Percentiles rank a stretch among this genome's conserved stretches.
Evolutionary conservation across 2,329 filamentous ascomycete species (phyloP).

Genomic region (Aspergillus sp.): DNA sequence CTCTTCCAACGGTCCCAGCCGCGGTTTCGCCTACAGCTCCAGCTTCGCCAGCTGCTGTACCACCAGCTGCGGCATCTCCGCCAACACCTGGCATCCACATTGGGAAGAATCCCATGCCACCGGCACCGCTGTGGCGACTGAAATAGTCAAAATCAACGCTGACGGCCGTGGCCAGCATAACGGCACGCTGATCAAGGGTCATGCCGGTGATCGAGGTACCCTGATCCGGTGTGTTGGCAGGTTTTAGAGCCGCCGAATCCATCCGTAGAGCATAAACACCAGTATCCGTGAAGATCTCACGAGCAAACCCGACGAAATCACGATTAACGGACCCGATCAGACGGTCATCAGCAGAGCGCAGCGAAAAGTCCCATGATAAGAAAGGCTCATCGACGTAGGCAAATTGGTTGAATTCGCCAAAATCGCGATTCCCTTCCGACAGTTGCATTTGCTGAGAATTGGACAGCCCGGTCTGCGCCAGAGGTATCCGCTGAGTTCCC

Average conservation of each 20-base stretch:
- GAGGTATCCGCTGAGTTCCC: conserved; percentile 41
- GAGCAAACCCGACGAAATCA: conserved; percentile 62
- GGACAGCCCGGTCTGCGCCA: conserved; percentile 50
- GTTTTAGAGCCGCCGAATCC: conserved; percentile 56
- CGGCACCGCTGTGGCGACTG: conserved; percentile 56
- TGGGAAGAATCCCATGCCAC: conserved; percentile 53
- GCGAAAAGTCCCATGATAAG: conserved; percentile 64
- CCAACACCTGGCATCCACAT: conserved; percentile 51
- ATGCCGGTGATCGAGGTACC: conserved; percentile 47
- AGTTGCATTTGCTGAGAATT: conserved; percentile 48
- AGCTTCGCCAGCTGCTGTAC: conserved; percentile 37
- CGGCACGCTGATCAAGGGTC: conserved; percentile 65
- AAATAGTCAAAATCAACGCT: conserved; percentile 69
- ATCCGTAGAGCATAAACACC: conserved; percentile 65
- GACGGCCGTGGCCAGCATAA: conserved; percentile 66
- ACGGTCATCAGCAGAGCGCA: conserved; percentile 50
- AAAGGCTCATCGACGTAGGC: conserved; percentile 63
- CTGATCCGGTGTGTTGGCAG: conserved; percentile 30
- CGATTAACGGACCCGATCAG: conserved; percentile 64
- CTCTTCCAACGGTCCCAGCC: conserved; percentile 36
- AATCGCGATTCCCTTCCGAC: conserved; percentile 22
- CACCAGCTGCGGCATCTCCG: conserved; percentile 41
- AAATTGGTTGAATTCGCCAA: conserved; percentile 58
- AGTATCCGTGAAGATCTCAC: conserved; percentile 66
- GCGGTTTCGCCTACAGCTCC: conserved; percentile 38